A percentile compares a stretch with the other conserved stretches of the same genome.
Conservation (phyloP, 495 filamentous ascomycete species). For the Cudoniella acicularis region DNA sequence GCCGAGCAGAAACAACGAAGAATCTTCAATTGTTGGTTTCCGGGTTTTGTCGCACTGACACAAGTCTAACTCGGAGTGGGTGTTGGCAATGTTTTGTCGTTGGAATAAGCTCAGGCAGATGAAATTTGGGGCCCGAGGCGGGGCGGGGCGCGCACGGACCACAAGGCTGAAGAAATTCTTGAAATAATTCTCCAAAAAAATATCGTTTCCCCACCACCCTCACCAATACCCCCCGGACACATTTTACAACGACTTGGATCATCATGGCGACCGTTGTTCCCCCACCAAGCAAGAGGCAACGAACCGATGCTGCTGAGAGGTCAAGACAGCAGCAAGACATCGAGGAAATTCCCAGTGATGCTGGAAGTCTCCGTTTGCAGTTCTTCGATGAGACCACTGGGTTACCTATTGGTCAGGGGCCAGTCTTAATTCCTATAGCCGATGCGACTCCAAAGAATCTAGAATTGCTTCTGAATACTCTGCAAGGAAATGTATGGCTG, state of each 20-base stretch:
- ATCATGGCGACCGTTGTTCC: conserved; percentile 87
- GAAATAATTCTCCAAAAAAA: not conserved
- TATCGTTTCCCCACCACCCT: too few relatives aligned
- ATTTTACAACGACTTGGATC: too few relatives aligned
- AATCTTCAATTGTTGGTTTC: too few relatives aligned
- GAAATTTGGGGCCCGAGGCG: not conserved
- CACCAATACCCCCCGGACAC: too few relatives aligned
- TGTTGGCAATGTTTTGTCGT: not conserved
- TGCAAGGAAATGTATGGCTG: conserved; percentile 61
- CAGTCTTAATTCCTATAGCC: conserved; percentile 75
- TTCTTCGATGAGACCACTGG: conserved; percentile 84
- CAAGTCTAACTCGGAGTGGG: too few relatives aligned
- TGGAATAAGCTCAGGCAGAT: not conserved
- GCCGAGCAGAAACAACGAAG: too few relatives aligned
- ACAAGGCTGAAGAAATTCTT: not conserved
- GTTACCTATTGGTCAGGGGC: conserved; percentile 52
- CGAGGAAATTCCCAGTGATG: conserved; percentile 60
- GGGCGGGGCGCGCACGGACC: not conserved
- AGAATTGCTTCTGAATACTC: conserved; percentile 82
- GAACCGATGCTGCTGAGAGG: conserved; percentile 68
- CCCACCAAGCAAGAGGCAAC: conserved; percentile 88
- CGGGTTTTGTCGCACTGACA: too few relatives aligned
- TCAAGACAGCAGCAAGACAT: conserved; percentile 74
- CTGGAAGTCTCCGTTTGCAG: conserved; percentile 78
- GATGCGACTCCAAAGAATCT: conserved; percentile 89